Evolutionary conservation across 495 filamentous ascomycete genomes (phyloP), one percentile per base, ranked within the genome.

Genomic region (Xylaria venustula): DNA sequence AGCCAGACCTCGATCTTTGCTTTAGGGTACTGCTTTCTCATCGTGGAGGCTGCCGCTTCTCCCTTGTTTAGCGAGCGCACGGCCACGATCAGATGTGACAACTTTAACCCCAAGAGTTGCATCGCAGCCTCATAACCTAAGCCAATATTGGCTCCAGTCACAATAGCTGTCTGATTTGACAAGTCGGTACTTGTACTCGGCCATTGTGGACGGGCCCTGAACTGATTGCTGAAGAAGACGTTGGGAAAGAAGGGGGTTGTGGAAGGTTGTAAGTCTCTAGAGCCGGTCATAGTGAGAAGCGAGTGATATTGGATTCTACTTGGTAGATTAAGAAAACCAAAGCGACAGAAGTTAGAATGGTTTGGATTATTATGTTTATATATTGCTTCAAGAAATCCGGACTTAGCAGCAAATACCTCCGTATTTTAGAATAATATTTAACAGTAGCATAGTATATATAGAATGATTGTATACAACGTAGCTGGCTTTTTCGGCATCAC

Each of bases 71-170:
- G 50, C 47, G 76, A 81, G 14, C 85, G 83, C 1, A 85, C 83
- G 3, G 76, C 84, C 0, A 88, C 65, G 58, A 87, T 82, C 7
- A 87, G 73, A 54, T 69, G 73, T 0, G 73, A 68, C 4, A 85
- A 75, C 0, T 71, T 69, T 6, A 80, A 73, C 11, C 64, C 61
- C 3, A 84, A 74, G 32, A 87, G 70, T 44, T 84, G 80, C 1
- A 66, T 61, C 1, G 79, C 72, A 22, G 77, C 75, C 58, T 81
- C 77, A 2, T 76, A 67, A 9, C 84, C 84, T 0, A 87, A 67
- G 2, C 84, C 84, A 2, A 71, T 69, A 67, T 82, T 85, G 60
- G 71, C 58, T 11, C 84, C 84, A 2, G 81, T 85, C 19, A 87
- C 63, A 42, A 87, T 79, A 23, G 77, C 73, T 0, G 71, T 76